Base-by-base conservation (phyloP, 2,329 filamentous ascomycete species). In the Magnaporthiopsis incrustans region DNA sequence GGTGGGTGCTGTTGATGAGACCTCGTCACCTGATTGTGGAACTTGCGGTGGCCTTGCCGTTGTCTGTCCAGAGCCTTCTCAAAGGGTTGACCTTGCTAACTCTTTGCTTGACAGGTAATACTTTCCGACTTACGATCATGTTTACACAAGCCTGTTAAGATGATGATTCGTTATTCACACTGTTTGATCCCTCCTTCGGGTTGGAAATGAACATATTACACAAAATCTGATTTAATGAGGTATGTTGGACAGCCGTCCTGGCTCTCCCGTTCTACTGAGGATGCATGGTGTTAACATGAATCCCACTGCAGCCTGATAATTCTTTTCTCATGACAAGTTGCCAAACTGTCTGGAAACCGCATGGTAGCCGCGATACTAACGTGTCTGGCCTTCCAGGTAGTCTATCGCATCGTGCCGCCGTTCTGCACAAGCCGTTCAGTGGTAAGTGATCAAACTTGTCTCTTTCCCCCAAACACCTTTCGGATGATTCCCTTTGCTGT, bases 101-200 rank as follows among this genome's bases (percentile, higher is more conserved):
- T 53, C 44, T n/a, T 68, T 71, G 66, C 72, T 73, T 70, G 60
- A 35, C 66, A 75, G 74, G 74, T 75, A 76, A 65, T 65, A 64
- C 64, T 60, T 57, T 22, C 60, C 33, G 50, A 25, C 12, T 59
- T 11, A 15, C 30, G 26, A 32, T 50, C 30, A 59, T 30, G 57
- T 63, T 10, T n/a, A 11, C 27, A 26, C 18, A 22, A n/a, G 27
- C 56, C 38, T 65, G 67, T 66, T 68, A 71, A 71, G 66, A 76
- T 83, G 81, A 83, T 83, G 81, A 83, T 69, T 66, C 73, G 79
- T 73, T 84, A 84, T 84, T 84, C 82, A 84, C 82, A 84, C 82
- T 84, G 81, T 84, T 82, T 83, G 82, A 84, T 78, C 77, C 74
- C 69, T 70, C 71, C 70, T 73, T 72, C 73, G 75, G 75, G 76